These are phyloP conservation scores for Benincasa hispida DNA, from an alignment of 306 rosid genomes.

Conservation along the genomic window DNA sequence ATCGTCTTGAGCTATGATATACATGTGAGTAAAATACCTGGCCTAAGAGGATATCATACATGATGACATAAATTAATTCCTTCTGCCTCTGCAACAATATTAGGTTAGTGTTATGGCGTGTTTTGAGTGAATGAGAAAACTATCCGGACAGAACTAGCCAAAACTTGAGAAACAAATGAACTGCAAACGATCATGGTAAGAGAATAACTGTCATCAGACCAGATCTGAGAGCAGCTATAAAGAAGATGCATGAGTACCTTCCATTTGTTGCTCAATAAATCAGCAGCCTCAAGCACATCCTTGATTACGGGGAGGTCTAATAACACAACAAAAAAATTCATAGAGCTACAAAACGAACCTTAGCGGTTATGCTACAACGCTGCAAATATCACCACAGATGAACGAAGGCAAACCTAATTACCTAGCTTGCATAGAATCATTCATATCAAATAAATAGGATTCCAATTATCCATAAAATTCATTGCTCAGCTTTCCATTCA, in stretches of 20 bases:
- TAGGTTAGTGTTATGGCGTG: background rate
- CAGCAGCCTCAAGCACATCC: slow-evolving; percentile 41
- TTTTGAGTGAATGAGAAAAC: background rate
- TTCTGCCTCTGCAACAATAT: slow-evolving; percentile 46
- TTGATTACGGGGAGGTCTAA: slow-evolving; percentile 70
- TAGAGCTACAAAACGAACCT: background rate
- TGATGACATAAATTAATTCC: slow-evolving; percentile 58
- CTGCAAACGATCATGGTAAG: background rate
- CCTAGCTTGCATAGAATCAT: background rate
- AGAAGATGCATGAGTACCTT: slow-evolving; percentile 35
- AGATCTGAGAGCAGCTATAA: background rate
- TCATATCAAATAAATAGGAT: background rate
- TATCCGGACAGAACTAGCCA: background rate
- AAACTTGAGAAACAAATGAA: background rate
- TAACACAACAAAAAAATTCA: background rate
- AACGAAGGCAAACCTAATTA: background rate
- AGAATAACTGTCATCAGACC: background rate
- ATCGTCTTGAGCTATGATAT: background rate
- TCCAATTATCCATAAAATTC: background rate
- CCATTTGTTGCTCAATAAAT: slow-evolving; percentile 60
- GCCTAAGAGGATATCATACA: slow-evolving; percentile 82
- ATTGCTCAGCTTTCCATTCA: background rate
- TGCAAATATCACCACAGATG: background rate
- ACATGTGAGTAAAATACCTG: slow-evolving; percentile 30
- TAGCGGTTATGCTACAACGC: background rate